Evolutionary conservation across 2,329 filamentous ascomycete genomes (phyloP), one percentile per base, ranked within the genome.

Genomic region (Microdochium trichocladiopsis): DNA sequence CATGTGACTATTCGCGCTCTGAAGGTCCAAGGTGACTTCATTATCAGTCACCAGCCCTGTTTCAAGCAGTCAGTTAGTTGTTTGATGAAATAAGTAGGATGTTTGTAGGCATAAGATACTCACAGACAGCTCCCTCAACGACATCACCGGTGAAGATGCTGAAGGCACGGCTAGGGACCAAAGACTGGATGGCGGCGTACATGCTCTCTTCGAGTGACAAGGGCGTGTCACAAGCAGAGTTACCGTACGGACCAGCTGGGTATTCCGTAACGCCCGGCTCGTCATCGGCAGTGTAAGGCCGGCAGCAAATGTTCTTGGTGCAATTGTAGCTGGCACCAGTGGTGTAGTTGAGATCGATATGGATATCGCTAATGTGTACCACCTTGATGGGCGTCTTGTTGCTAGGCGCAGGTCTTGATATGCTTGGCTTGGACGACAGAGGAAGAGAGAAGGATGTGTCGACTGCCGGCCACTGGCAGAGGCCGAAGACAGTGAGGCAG

Each of bases 301-400:
- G 63, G 51, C 72, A 74, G 60, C 71, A 74, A 50, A 73, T 71
- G 4, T 65, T 65, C 57, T 73, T 72, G 4, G 69, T 64, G 57
- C 71, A 74, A 47, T 70, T 63, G 50, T 66, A 70, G 56, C 59
- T 72, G 22, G 66, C 60, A 2, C 71, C 71, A 3, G 60, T 57
- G 47, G 68, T 63, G 53, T 74, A 74, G 11, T 57, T 61, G 1
- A 63, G 64, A 56, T 74, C 71, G 23, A 74, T 66, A 51, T 74
- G 71, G 18, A 71, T 70, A 50, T 74, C 71, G 51, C 63, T 70
- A 57, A 72, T 68, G 50, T 74, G 71, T 4, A 71, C 71, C 14
- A 74, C 62, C 48, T 68, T 60, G 48, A 73, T 60, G 10, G 71
- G 66, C 6, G 60, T 50, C 53, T 71, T 54, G 0, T 67, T 65